These are phyloP conservation scores for Ustilaginoidea virens DNA, from an alignment of 2,329 filamentous ascomycete genomes.

Conservation along the genomic window DNA sequence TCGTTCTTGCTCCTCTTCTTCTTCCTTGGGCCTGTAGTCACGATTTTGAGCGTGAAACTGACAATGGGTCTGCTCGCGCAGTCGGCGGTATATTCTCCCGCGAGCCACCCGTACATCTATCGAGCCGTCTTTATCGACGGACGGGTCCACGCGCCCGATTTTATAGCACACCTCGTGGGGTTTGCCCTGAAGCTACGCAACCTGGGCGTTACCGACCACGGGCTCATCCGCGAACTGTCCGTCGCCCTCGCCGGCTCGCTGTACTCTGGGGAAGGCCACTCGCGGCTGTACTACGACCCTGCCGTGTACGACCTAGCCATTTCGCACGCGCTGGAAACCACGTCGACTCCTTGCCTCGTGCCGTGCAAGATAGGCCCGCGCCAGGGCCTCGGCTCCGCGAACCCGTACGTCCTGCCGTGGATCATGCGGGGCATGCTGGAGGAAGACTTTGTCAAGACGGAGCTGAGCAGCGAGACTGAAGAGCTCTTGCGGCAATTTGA, in stretches of 20 bases:
- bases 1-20: no score
- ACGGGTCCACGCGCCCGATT: conserved; percentile 80
- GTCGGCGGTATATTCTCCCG: conserved; percentile 76
- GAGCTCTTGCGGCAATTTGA: conserved; percentile 80
- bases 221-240: conserved; percentile 79
- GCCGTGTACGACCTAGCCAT: conserved; percentile 71
- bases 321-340: conserved; percentile 59
- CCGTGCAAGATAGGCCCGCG: conserved; percentile 12
- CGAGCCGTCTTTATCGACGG: conserved; percentile 94
- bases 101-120: conserved; percentile 84
- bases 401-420: conserved; percentile 88
- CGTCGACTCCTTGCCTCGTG: conserved; percentile 28
- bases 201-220: conserved; percentile 82
- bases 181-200: conserved; percentile 92
- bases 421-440: conserved; percentile 88
- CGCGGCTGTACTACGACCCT: conserved; percentile 78
- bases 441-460: conserved; percentile 76
- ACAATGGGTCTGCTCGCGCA: conserved; percentile 7
- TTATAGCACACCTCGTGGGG: conserved; percentile 82
- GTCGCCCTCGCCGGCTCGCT: conserved; percentile 78
- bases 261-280: conserved; percentile 87
- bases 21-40: background rate
- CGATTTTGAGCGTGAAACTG: background rate
- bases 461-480: conserved; percentile 61
- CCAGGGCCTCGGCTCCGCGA: conserved; percentile 35